Conservation (phyloP, 2,329 filamentous ascomycete genomes). For the Trematosphaeria pertusa region DNA sequence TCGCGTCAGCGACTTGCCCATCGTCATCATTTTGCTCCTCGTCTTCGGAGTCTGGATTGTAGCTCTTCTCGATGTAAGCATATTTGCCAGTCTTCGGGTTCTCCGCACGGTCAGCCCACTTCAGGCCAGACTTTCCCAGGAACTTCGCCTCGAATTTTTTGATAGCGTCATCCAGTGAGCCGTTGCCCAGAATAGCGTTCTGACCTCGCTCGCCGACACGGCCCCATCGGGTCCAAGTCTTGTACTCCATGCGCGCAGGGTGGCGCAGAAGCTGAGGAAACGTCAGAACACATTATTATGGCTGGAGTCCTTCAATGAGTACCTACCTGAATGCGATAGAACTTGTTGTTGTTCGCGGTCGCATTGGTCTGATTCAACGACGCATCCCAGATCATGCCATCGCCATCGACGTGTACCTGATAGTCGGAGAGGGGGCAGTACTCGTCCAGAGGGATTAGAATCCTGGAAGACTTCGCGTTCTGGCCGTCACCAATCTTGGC, state of each 20-base stretch:
- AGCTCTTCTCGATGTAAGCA: slow-evolving; percentile 80
- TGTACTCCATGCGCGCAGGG: slow-evolving; percentile 49
- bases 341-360: slow-evolving; percentile 79
- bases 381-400: slow-evolving; percentile 76
- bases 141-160: slow-evolving; percentile 62
- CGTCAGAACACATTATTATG: no score
- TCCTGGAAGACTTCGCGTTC: slow-evolving; percentile 50
- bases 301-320: not conserved
- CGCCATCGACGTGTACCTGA: slow-evolving; percentile 70
- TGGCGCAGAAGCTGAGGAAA: slow-evolving; percentile 44
- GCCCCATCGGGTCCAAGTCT: slow-evolving; percentile 81
- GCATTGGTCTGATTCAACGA: slow-evolving; percentile 81
- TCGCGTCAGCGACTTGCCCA: slow-evolving; percentile 31
- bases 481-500: slow-evolving; percentile 54
- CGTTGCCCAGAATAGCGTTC: slow-evolving; percentile 49
- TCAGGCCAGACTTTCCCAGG: slow-evolving; percentile 62
- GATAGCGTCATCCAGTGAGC: slow-evolving; percentile 50
- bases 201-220: slow-evolving; percentile 68
- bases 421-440: slow-evolving; percentile 42
- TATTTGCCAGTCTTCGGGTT: slow-evolving; percentile 71
- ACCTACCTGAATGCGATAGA: slow-evolving; percentile 74
- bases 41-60: slow-evolving; percentile 71
- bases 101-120: slow-evolving; percentile 58
- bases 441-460: slow-evolving; percentile 58
- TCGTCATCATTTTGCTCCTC: slow-evolving; percentile 47